Percentiles rank a stretch among this genome's conserved stretches.
phyloP scores from a whole-genome alignment of 257 asterid species.

The Apocynum venetum region DNA sequence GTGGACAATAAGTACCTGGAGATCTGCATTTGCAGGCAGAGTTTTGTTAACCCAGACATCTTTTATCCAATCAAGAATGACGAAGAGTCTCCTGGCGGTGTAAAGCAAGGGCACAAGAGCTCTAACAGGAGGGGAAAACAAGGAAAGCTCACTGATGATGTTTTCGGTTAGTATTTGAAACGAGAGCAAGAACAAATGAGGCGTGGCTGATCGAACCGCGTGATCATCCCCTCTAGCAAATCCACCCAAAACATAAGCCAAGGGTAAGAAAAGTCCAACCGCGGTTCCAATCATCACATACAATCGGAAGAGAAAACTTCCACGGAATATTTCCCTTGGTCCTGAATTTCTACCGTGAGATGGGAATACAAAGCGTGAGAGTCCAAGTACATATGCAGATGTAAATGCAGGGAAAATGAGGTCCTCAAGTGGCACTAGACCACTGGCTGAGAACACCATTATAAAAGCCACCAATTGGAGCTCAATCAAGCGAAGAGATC shows the following conservation, averaged over 20 bases:
- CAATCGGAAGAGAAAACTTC: constrained; percentile 44
- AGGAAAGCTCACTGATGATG: constrained; percentile 54
- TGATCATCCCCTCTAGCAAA: constrained; percentile 89
- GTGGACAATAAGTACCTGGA: constrained; percentile 29
- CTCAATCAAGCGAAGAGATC: constrained; percentile 85
- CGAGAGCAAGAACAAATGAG: constrained; percentile 74
- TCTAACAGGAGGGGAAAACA: constrained; percentile 82
- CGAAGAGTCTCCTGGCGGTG: constrained; percentile 68
- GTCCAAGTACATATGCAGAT: constrained; percentile 47
- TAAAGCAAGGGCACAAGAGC: constrained; percentile 79
- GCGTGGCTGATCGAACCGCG: constrained; percentile 77
- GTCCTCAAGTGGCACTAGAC: constrained; percentile 74
- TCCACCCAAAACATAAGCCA: constrained; percentile 89
- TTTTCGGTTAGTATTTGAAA: constrained; percentile 85
- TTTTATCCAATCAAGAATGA: constrained; percentile 57
- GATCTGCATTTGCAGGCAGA: constrained; percentile 51
- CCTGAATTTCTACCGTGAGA: constrained; percentile 21
- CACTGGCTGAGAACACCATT: constrained; percentile 79
- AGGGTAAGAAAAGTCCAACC: constrained; percentile 68
- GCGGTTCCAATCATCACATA: constrained; percentile 64
- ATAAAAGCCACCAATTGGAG: constrained; percentile 86
- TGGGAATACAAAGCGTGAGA: constrained; percentile 66
- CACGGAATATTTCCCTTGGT: constrained; percentile 51
- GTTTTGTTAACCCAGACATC: constrained; percentile 82
- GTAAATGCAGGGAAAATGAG: constrained; percentile 61